Conservation (phyloP, 257 asterid species). For the Nicotiana sylvestris region DNA sequence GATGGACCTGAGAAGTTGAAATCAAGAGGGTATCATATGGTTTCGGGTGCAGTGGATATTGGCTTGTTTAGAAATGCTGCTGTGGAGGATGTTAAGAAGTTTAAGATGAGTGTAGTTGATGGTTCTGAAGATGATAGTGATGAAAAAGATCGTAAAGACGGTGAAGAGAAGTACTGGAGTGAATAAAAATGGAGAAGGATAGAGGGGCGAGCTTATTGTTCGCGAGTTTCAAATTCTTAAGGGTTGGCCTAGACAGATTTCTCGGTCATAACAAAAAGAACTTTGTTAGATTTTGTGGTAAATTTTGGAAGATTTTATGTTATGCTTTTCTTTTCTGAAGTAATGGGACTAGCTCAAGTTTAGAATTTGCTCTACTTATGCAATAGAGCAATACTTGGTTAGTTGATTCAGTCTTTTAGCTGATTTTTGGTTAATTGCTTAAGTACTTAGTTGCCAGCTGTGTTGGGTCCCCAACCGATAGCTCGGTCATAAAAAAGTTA, state of each 20-base stretch:
- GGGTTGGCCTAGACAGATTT: no score
- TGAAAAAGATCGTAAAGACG: constrained; percentile 16
- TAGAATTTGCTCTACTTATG: neutral
- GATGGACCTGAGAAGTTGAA: constrained; percentile 48
- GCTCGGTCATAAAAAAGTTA: neutral
- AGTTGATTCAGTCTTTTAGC: no score
- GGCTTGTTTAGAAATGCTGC: constrained; percentile 62
- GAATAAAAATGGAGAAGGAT: constrained; percentile 25
- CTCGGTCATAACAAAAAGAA: no score
- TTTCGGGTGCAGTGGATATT: constrained; percentile 62
- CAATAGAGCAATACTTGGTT: neutral
- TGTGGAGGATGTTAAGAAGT: constrained; percentile 63
- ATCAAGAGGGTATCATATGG: constrained; percentile 75
- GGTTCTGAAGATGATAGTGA: constrained; percentile 21
- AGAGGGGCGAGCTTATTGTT: no score
- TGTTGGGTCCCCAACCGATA: no score
- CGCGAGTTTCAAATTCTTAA: no score
- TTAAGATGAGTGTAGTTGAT: constrained; percentile 35
- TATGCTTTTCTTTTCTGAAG: neutral
- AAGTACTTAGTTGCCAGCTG: neutral
- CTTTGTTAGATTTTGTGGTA: neutral
- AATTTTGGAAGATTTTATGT: neutral
- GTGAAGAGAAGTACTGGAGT: constrained; percentile 75
- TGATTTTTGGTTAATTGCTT: no score
- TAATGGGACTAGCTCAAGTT: neutral